Base-by-base conservation (phyloP, 129 eudicot species). In the Glebionis coronaria region DNA sequence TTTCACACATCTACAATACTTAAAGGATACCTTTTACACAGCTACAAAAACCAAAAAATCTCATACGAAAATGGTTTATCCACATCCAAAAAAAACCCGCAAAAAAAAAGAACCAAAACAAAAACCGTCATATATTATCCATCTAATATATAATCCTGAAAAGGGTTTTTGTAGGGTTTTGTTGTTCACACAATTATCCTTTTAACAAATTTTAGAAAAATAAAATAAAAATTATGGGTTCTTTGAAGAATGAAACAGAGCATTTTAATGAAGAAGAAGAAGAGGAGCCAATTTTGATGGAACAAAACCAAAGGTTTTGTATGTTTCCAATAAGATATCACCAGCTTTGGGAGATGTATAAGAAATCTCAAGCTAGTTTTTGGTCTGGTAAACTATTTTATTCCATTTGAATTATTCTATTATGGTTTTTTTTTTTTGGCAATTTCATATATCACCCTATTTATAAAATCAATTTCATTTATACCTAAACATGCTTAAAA, bases 341-440 rank as follows among this genome's bases (percentile, higher is more conserved):
- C 18, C 94, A 83, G 72, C 71, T 90, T 8, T 90, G 97, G 97
- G 90, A 90, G 86, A 86, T 90, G 94, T 90, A 90, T 77, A 90
- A 90, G 82, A 90, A 86, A 68, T 78, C 94, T 57, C 68, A 76
- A 42, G 88, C 97, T 57, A 83, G 90, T 78, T 86, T 90, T 45
- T 90, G 97, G 94, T 73, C 88, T 12, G 96, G 92, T 88, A 70
- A n/a, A 65, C 50, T 2, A 5, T 16, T 60, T 53, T 53, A 3
- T 23, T 14, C 59, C 38, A 11, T 8, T 47, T 16, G 9, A 56
- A 21, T 56, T 25, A 35, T 56, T 12, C 6, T 56, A 3, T 56
- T 53, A 23, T 12, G 12, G n/a, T n/a, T n/a, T 23, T 53, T 28
- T 19, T 20, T 1, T 53, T 19, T 53, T 53, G 23, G n/a, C n/a